Evolutionary conservation across 1,284 basidiomycete genomes (phyloP), one percentile per base, ranked within the genome.

Genomic region (Ganoderma leucocontextum): DNA sequence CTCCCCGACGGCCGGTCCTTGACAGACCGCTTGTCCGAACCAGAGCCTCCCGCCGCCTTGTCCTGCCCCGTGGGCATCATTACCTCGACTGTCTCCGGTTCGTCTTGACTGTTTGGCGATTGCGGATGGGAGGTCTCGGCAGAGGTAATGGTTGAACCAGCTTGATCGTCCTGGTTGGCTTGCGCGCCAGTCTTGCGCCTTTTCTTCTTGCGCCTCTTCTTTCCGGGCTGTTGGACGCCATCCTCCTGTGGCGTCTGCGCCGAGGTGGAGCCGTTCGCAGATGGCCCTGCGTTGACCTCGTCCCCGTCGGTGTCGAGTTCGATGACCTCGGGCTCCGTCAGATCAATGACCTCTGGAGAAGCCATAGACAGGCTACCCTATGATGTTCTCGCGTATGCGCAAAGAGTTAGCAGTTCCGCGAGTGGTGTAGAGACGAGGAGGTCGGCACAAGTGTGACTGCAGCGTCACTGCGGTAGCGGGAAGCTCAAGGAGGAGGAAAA

Each of bases 301-400:
- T 75, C 72, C 22, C 69, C 72, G 53, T 77, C 78, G 35, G 74
- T 74, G 65, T 77, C 75, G 39, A 78, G 64, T 57, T 75, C 74
- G 62, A 79, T 77, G 63, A 73, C 62, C 29, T 78, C 70, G 25
- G 66, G 71, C 17, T 55, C 67, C 1, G 81, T 82, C 60, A 82
- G 78, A 64, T 82, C 81, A 42, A 82, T 82, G 55, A 82, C 76
- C 62, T 82, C 78, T 8, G 47, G 62, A 60, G 38, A 39, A 22
- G 12, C 58, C 58, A 60, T 60, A 22, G 2, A 13, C 36, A 1
- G 4, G 3, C 2, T 35, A 6, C 47, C 2, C 35, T 38, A 5
- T 19, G 33, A 35, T 38, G 35, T 60, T 22, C 7, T 22, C 19
- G n/a, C 39, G 39, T 60, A 12, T 29, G 60, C 63, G 29, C 17